These are phyloP conservation scores for Catharanthus roseus DNA, from an alignment of 257 asterid species.

Conservation along the genomic window DNA sequence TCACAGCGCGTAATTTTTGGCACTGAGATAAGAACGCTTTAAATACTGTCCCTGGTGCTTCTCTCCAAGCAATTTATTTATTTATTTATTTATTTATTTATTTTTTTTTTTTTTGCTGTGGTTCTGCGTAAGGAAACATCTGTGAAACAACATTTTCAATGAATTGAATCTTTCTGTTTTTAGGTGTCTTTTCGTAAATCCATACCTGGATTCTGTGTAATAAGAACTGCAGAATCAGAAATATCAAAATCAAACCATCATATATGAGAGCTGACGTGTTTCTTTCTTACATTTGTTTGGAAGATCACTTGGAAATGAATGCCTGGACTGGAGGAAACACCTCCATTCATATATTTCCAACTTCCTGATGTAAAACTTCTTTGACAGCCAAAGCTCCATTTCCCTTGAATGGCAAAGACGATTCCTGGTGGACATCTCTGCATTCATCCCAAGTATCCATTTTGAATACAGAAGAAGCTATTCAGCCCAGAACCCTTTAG, in stretches of 20 bases:
- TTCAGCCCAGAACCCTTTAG: background rate
- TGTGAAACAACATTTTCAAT: no score
- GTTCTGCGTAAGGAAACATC: slow-evolving; percentile 28
- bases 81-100: no score
- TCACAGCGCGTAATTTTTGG: slow-evolving; percentile 35
- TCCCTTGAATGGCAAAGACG: background rate
- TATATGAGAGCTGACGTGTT: slow-evolving; percentile 7
- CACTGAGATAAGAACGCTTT: slow-evolving; percentile 28
- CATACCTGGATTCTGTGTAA: background rate
- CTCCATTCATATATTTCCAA: no score
- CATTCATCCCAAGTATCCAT: background rate
- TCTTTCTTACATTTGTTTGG: slow-evolving; percentile 18
- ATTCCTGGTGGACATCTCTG: no score
- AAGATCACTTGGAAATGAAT: background rate
- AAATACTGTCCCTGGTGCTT: slow-evolving; percentile 40
- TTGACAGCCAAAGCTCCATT: no score
- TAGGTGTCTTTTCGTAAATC: slow-evolving; percentile 13
- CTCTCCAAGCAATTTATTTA: slow-evolving; percentile 43
- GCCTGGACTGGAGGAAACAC: background rate
- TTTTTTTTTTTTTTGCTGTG: slow-evolving; percentile 25
- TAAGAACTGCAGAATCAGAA: slow-evolving; percentile 17
- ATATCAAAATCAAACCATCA: slow-evolving; percentile 19
- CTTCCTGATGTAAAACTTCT: no score
- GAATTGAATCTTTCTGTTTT: slow-evolving; percentile 3
- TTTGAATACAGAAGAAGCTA: background rate